Base-by-base conservation (phyloP, 2,329 filamentous ascomycete genomes). In the Microsporum canis region DNA sequence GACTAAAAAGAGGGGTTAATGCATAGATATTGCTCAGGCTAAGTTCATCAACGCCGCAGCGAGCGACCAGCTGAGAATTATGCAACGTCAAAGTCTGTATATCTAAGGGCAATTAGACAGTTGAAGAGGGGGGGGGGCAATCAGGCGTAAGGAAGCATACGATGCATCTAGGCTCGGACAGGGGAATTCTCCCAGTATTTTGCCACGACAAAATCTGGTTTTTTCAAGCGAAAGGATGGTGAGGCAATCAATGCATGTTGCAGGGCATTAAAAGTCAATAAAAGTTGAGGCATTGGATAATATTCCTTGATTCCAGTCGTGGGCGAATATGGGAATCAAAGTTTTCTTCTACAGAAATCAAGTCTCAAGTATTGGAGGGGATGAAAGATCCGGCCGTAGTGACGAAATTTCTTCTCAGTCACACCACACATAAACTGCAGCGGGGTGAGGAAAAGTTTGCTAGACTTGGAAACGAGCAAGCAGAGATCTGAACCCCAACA, bases 151-250 rank as follows among this genome's bases (percentile, higher is more conserved):
- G 29, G 33, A 17, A 55, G 33, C 51, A 12, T 14, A 55, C 31
- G 51, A 55, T 36, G 31, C 31, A 36, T 55, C 51, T 55, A 23
- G 51, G 12, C 33, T 55, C 51, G 6, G 51, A 31, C 51, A 55
- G 51, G 51, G 51, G 31, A 55, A 33, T 56, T 60, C 17, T 53
- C 45, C 53, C 41, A 43, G 49, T 57, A 61, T 61, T 43, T 51
- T 34, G 59, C 62, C 62, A 63, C 45, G 59, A 38, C 57, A 57
- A 38, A 61, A 57, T 57, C 57, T 57, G 55, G 60, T 23, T 60
- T 61, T 41, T 61, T 49, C 51, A 36, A 55, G 33, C 31, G 31
- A 36, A n/a, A 23, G 51, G 23, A 55, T 14, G 51, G 23, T 55
- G 51, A 17, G 51, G 51, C 51, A 36, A 55, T 55, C 51, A 36